phyloP scores from a whole-genome alignment of 2,329 filamentous ascomycete genomes.

The Harringtonia lauricola region DNA sequence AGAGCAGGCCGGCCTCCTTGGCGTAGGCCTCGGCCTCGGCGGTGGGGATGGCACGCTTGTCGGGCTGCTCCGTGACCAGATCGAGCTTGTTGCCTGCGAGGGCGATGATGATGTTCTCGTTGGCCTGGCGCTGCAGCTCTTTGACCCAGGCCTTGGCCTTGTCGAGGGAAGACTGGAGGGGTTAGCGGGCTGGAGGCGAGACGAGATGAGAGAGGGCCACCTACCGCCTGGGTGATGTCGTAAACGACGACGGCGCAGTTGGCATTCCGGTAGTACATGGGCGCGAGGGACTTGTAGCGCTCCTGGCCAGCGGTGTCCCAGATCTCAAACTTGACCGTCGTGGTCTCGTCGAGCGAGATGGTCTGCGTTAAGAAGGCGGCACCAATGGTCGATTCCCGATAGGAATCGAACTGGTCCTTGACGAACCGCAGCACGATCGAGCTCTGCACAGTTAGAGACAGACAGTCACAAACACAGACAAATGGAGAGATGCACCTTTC shows the following conservation, averaged over 20 bases:
- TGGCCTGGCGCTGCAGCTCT: conserved; percentile 95
- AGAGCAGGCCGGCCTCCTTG: conserved; percentile 82
- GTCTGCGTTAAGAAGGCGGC: conserved; percentile 98
- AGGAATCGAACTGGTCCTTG: conserved; percentile 99
- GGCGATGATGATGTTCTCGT: conserved; percentile 99
- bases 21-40: conserved; percentile 94
- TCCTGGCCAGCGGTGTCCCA: conserved; percentile 99
- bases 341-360: conserved; percentile 94
- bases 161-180: conserved; percentile 73
- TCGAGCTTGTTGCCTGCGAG: conserved; percentile 97
- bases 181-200: not conserved
- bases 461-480: too few relatives aligned
- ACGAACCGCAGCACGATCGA: conserved; percentile 97
- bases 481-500: conserved; percentile 58
- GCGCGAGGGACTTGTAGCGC: conserved; percentile 95
- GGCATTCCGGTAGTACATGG: conserved; percentile 99
- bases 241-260: conserved; percentile 99
- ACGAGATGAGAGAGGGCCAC: conserved; percentile 20
- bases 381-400: conserved; percentile 95
- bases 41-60: conserved; percentile 84
- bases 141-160: conserved; percentile 99
- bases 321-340: conserved; percentile 99
- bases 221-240: conserved; percentile 96
- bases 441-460: conserved; percentile 48
- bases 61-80: conserved; percentile 84